Conservation (phyloP, 805 yeast genomes). For the Lipomyces kockii region DNA sequence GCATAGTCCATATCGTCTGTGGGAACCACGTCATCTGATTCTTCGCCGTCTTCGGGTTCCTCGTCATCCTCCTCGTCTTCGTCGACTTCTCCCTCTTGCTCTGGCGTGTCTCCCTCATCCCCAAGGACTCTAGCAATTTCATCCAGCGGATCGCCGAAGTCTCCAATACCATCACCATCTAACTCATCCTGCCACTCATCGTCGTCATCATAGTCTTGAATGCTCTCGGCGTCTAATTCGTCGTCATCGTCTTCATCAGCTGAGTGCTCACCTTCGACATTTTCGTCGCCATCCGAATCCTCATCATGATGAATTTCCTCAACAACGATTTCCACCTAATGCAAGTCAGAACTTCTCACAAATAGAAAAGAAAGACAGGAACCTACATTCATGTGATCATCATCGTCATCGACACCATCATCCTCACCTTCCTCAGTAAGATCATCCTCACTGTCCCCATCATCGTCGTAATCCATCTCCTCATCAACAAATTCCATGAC, state of each 20-base stretch:
- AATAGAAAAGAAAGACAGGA: neutral
- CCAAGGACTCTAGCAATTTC: slow-evolving; percentile 33
- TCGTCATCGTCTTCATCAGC: slow-evolving; percentile 20
- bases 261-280: slow-evolving; percentile 40
- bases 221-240: slow-evolving; percentile 39
- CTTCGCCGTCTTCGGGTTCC: slow-evolving; percentile 45
- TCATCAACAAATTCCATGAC: slow-evolving; percentile 38
- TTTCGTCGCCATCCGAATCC: slow-evolving; percentile 38
- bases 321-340: slow-evolving; percentile 34
- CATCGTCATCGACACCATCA: slow-evolving; percentile 43
- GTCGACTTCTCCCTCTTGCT: slow-evolving; percentile 39
- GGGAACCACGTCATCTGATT: slow-evolving; percentile 38
- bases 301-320: slow-evolving; percentile 46
- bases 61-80: slow-evolving; percentile 49
- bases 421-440: slow-evolving; percentile 36
- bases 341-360: slow-evolving; percentile 3
- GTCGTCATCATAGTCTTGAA: slow-evolving; percentile 32
- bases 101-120: slow-evolving; percentile 32
- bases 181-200: slow-evolving; percentile 26
- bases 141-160: slow-evolving; percentile 38
- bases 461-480: slow-evolving; percentile 38
- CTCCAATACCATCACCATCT: slow-evolving; percentile 11
- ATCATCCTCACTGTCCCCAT: slow-evolving; percentile 34
- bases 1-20: slow-evolving; percentile 35
- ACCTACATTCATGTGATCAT: slow-evolving; percentile 40